A percentile compares a stretch with the other conserved stretches of the same genome.
phyloP scores from a whole-genome alignment of 192 early-diverging fungal species.

The Rhizophagus sp. region DNA sequence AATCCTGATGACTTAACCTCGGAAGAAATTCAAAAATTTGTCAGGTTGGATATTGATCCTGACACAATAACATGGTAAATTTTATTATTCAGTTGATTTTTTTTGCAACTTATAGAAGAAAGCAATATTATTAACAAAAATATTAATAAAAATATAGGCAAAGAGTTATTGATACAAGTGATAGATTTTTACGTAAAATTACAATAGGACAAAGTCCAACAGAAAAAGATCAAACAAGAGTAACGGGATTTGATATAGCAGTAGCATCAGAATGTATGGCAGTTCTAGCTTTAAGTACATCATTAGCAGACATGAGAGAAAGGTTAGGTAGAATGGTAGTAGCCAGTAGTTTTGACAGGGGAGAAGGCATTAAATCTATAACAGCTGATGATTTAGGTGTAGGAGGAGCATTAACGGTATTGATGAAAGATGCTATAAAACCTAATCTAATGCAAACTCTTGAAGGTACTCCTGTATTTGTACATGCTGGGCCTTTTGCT shows the following conservation, averaged over 20 bases:
- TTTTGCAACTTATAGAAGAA: neutral
- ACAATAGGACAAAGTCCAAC: slow-evolving; percentile 85
- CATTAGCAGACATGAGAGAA: slow-evolving; percentile 89
- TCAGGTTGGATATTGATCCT: slow-evolving; percentile 93
- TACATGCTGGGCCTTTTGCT: slow-evolving; percentile 98
- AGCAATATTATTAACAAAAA: too few species aligned
- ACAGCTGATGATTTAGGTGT: slow-evolving; percentile 96
- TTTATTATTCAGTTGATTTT: neutral
- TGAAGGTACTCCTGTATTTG: slow-evolving; percentile 98
- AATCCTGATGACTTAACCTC: slow-evolving; percentile 76
- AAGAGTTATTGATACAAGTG: slow-evolving; percentile 94
- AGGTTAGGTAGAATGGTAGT: slow-evolving; percentile 95
- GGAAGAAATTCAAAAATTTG: slow-evolving; percentile 80
- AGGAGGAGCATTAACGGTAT: slow-evolving; percentile 92
- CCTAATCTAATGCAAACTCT: slow-evolving; percentile 99
- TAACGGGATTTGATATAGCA: slow-evolving; percentile 97
- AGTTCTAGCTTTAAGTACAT: slow-evolving; percentile 89
- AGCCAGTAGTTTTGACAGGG: slow-evolving; percentile 60
- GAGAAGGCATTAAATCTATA: slow-evolving; percentile 70
- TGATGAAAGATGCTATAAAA: slow-evolving; percentile 99
- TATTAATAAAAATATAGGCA: slow-evolving; percentile 41
- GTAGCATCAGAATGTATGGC: slow-evolving; percentile 99
- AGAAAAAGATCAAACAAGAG: slow-evolving; percentile 82
- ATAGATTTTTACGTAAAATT: slow-evolving; percentile 92
- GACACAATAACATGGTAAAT: slow-evolving; percentile 84